Percentiles rank a stretch among this genome's conserved stretches.
Conservation (phyloP, 441 rosid species). For the Jatropha podagrica region DNA sequence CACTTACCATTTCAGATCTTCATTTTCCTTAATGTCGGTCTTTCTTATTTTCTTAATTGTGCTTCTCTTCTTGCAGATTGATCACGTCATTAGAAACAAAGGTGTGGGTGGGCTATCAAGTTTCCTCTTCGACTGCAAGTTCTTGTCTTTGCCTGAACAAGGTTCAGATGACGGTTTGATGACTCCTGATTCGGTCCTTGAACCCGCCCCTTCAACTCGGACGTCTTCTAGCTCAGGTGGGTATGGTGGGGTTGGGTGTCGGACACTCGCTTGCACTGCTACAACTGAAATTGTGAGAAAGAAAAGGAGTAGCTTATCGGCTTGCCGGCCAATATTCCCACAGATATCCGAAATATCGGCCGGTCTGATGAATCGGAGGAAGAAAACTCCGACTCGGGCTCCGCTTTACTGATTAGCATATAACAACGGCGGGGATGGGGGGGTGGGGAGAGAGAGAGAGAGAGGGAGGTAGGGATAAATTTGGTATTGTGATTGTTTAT, state of each 20-base stretch:
- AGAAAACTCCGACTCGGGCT: slow-evolving; percentile 78
- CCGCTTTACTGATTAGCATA: slow-evolving; percentile 56
- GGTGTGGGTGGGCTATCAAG: slow-evolving; percentile 56
- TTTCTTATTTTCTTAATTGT: not conserved
- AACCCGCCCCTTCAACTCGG: slow-evolving; percentile 48
- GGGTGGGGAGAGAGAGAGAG: not conserved
- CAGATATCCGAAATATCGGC: slow-evolving; percentile 46
- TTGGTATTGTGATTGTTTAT: slow-evolving; percentile 5
- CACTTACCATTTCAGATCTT: not conserved
- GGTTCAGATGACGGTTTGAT: slow-evolving; percentile 44
- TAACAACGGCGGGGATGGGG: not conserved
- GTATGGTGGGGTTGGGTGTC: slow-evolving; percentile 46
- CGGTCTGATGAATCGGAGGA: slow-evolving; percentile 59
- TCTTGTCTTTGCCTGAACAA: slow-evolving; percentile 53
- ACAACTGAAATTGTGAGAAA: slow-evolving; percentile 68
- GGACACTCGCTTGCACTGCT: slow-evolving; percentile 60
- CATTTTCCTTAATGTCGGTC: slow-evolving; percentile 9
- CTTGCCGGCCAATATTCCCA: slow-evolving; percentile 47
- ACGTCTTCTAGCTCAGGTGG: slow-evolving; percentile 62
- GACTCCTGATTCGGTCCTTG: slow-evolving; percentile 67
- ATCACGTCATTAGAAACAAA: slow-evolving; percentile 49
- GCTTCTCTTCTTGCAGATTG: slow-evolving; percentile 37
- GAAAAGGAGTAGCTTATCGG: slow-evolving; percentile 67
- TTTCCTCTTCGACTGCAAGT: slow-evolving; percentile 62
- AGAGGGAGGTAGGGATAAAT: not conserved